These are phyloP conservation scores for Ascochyta koolunga DNA, from an alignment of 2,329 filamentous ascomycete genomes.

Conservation along the genomic window DNA sequence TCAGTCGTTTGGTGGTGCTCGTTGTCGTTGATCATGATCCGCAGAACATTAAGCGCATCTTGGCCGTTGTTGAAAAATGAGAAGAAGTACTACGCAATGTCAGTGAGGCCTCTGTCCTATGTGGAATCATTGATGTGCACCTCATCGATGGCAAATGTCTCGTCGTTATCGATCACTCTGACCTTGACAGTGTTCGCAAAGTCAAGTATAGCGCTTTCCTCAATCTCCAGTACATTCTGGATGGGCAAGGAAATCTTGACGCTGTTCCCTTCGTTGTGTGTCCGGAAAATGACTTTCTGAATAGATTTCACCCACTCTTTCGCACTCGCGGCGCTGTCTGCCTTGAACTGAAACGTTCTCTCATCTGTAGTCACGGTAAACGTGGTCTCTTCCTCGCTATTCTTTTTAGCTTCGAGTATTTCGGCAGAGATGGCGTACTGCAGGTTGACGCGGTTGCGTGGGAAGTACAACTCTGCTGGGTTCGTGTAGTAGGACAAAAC, in stretches of 20 bases:
- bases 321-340: slow-evolving; percentile 84
- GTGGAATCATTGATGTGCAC: slow-evolving; percentile 54
- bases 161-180: slow-evolving; percentile 88
- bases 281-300: slow-evolving; percentile 92
- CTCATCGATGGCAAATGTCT: slow-evolving; percentile 95
- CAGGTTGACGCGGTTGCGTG: slow-evolving; percentile 87
- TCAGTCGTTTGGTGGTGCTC: slow-evolving; percentile 46
- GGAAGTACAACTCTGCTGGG: slow-evolving; percentile 86
- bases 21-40: slow-evolving; percentile 71
- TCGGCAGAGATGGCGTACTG: slow-evolving; percentile 89
- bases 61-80: slow-evolving; percentile 89
- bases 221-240: slow-evolving; percentile 87
- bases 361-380: slow-evolving; percentile 85
- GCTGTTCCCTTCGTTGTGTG: slow-evolving; percentile 94
- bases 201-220: slow-evolving; percentile 87
- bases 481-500: slow-evolving; percentile 89
- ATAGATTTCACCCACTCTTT: slow-evolving; percentile 96
- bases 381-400: slow-evolving; percentile 71
- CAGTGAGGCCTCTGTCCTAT: slow-evolving; percentile 8
- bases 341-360: slow-evolving; percentile 83
- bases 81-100: slow-evolving; percentile 77
- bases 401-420: slow-evolving; percentile 71
- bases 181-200: slow-evolving; percentile 95
- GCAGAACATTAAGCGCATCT: slow-evolving; percentile 81
- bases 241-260: slow-evolving; percentile 94